Conservation (phyloP, 2,329 filamentous ascomycete species). For the Neonectria magnoliae region DNA sequence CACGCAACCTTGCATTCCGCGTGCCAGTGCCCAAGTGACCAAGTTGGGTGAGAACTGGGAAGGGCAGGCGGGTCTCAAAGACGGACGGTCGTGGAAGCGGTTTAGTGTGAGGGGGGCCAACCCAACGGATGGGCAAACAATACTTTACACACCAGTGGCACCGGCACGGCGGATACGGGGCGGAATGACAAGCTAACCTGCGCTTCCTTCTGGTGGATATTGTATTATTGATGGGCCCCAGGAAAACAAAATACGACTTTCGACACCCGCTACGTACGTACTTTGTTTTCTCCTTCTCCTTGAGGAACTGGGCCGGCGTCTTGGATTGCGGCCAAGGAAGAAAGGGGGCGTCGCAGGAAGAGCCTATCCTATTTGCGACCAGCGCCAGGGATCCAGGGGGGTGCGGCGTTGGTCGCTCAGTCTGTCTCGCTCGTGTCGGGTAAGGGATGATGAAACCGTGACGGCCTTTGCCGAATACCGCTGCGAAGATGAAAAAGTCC, state of each 20-base stretch:
- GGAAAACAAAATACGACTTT: slow-evolving; percentile 4
- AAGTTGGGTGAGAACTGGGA: neutral
- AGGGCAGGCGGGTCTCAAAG: neutral
- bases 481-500: neutral
- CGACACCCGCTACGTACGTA: neutral
- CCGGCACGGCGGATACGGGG: slow-evolving; percentile 10
- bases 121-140: slow-evolving; percentile 17
- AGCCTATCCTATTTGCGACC: slow-evolving; percentile 13
- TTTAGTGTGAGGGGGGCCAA: slow-evolving; percentile 23
- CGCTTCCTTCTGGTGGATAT: slow-evolving; percentile 14
- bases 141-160: neutral
- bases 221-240: slow-evolving; percentile 1
- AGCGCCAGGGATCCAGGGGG: slow-evolving; percentile 6
- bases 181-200: slow-evolving; percentile 6
- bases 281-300: slow-evolving; percentile 17
- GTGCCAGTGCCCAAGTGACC: slow-evolving; percentile 1
- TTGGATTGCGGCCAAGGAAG: slow-evolving; percentile 16
- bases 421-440: slow-evolving; percentile 19
- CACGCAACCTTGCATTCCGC: neutral
- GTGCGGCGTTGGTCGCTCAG: neutral
- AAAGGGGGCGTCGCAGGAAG: slow-evolving; percentile 12
- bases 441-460: slow-evolving; percentile 18
- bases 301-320: slow-evolving; percentile 22
- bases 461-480: slow-evolving; percentile 5
- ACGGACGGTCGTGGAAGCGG: slow-evolving; percentile 15